Evolutionary conservation across 78 protist genomes (phyloP).

Genomic region (Paratrimastix pyriformis): DNA sequence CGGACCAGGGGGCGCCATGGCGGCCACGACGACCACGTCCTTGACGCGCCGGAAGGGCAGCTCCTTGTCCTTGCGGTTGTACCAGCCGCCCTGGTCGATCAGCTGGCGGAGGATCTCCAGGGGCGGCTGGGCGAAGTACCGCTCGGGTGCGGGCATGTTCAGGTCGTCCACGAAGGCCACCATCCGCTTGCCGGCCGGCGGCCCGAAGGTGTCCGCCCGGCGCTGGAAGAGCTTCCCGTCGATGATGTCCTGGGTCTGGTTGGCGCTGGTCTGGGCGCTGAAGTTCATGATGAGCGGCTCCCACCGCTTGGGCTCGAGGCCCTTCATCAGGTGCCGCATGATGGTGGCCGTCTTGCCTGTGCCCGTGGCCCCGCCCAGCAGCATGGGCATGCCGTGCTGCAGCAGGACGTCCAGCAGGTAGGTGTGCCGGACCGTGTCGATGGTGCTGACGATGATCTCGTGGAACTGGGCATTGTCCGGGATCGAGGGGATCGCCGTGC

Average conservation of each 20-base stretch:
- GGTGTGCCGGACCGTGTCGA: conserved; percentile 51
- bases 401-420: conserved; percentile 30
- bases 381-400: conserved; percentile 7
- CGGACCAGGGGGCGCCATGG: conserved; percentile 83
- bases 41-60: conserved; percentile 26
- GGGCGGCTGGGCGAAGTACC: conserved; percentile 83
- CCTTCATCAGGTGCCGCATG: conserved; percentile 8
- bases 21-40: conserved; percentile 52
- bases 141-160: conserved; percentile 72
- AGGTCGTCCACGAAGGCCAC: conserved; percentile 79
- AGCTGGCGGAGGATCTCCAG: conserved; percentile 75
- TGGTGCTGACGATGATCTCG: conserved; percentile 51
- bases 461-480: conserved; percentile 24
- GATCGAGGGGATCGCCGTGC: conserved; percentile 25
- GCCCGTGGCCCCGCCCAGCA: conserved; percentile 62
- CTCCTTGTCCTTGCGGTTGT: conserved; percentile 45
- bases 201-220: conserved; percentile 45
- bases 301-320: conserved; percentile 12
- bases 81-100: conserved; percentile 78
- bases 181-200: conserved; percentile 43
- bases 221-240: conserved; percentile 63
- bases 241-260: conserved; percentile 64
- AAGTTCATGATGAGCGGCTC: conserved; percentile 38
- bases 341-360: conserved; percentile 61
- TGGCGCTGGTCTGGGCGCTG: conserved; percentile 60